Conservation (phyloP, 257 asterid genomes). For the Salvia hispanica region DNA sequence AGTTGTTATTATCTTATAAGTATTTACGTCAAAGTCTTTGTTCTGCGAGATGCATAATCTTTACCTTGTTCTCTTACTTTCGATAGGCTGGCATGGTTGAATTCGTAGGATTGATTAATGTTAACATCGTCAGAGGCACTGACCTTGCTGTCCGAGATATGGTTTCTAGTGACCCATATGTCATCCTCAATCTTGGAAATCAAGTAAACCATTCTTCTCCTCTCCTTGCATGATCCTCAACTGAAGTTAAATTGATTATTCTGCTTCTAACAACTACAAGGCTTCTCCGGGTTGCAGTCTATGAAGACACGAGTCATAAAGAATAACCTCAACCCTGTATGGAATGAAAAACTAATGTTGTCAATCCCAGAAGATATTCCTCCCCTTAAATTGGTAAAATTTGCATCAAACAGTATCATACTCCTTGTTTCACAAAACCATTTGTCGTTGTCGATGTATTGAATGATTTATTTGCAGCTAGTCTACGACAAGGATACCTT, state of each 20-base stretch:
- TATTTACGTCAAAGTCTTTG: not conserved
- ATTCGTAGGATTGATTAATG: slow-evolving; percentile 83
- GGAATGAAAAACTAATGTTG: slow-evolving; percentile 93
- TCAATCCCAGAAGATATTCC: slow-evolving; percentile 88
- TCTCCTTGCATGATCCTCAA: slow-evolving; percentile 13
- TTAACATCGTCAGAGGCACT: slow-evolving; percentile 81
- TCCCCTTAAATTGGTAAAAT: slow-evolving; percentile 70
- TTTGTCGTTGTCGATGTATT: not conserved
- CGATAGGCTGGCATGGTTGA: slow-evolving; percentile 95
- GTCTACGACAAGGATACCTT: slow-evolving; percentile 93
- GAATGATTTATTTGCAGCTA: slow-evolving; percentile 42
- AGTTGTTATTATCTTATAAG: not conserved
- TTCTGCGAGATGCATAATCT: slow-evolving; percentile 17
- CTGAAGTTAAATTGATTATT: not conserved
- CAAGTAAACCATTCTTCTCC: slow-evolving; percentile 50
- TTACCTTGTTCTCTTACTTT: slow-evolving; percentile 32
- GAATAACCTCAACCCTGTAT: slow-evolving; percentile 91
- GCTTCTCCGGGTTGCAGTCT: slow-evolving; percentile 45
- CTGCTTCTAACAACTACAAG: slow-evolving; percentile 15
- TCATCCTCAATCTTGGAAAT: slow-evolving; percentile 78
- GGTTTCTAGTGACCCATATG: slow-evolving; percentile 89
- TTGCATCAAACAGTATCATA: no score
- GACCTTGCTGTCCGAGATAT: slow-evolving; percentile 87
- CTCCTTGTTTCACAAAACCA: not conserved
- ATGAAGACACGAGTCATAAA: slow-evolving; percentile 85